Evolutionary conservation across 768 basidiomycete species (phyloP), one percentile per base, ranked within the genome.

Genomic region (Termitomyces titanicus): DNA sequence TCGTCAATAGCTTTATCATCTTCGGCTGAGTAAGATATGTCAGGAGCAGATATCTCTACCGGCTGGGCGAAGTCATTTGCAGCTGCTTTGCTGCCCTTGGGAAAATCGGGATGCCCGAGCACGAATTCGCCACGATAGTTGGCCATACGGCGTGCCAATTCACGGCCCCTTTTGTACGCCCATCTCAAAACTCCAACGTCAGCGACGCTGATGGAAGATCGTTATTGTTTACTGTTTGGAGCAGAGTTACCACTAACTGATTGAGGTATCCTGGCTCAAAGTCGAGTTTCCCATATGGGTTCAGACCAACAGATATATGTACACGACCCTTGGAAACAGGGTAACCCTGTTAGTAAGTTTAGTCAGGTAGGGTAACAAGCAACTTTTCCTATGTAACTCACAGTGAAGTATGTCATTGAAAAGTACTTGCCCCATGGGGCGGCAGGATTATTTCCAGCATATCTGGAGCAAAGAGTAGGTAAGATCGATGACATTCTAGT

Each of bases 141-240:
- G 5, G 70, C 62, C 78, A 84, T 82, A 15, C 85, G 79, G 34
- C 86, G 77, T 3, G 72, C 69, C 10, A 82, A 58, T 67, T 88
- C 85, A 1, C 84, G 74, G 3, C 64, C 51, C 51, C 74, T 75
- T 59, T 87, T 88, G 65, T 85, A 87, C 0, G 63, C 71, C 74
- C 80, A 80, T 51, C 70, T 70, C 43, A 85, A 58, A 20, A 76
- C 67, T 0, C 64, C 73, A 6, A 86, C 20, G 60, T 83, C 81
- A 10, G 72, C 72, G 3, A 70, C 65, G 13, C 76, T 79, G 39
- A 53, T 9, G 37, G 12, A 49, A 18, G 18, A 5, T 53, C 3
- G 37, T 35, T 22, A 54, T 52, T 37, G 18, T 12, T 2, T n/a
- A 24, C 8, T 20, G 18, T 44, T 18, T 24, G 34, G 15, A 24